Evolutionary conservation across 1,284 basidiomycete genomes (phyloP).

Genomic region (Puccinia brachypodii): DNA sequence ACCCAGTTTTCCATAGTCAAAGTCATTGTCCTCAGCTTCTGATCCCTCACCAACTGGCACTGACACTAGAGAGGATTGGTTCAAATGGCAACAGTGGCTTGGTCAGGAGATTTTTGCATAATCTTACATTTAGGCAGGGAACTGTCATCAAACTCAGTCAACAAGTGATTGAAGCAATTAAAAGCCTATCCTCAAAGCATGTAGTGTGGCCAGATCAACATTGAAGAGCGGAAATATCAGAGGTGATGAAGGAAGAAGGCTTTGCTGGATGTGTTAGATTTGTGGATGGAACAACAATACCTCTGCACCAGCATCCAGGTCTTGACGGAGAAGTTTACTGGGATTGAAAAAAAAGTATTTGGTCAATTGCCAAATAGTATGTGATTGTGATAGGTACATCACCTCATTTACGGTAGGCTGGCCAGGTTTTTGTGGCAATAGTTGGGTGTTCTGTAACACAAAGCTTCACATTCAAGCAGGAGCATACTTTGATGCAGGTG

Average conservation of each 20-base stretch:
- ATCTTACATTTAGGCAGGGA: neutral
- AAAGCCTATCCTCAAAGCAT: neutral
- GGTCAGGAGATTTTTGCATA: neutral
- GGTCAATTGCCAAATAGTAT: neutral
- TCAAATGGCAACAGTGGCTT: neutral
- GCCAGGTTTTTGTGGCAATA: neutral
- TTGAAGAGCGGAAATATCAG: neutral
- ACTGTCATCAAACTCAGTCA: neutral
- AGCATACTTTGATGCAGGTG: too few species aligned
- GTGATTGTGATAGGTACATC: neutral
- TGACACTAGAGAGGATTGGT: neutral
- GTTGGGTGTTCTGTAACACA: too few species aligned
- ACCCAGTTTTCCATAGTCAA: neutral
- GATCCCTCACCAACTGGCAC: neutral
- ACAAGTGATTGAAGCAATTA: neutral
- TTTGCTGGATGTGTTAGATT: neutral
- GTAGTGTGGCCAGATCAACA: neutral
- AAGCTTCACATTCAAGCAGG: too few species aligned
- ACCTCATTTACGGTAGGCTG: neutral
- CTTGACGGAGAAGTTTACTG: neutral
- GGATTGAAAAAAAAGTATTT: neutral
- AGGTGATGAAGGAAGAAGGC: neutral
- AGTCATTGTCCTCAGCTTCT: neutral
- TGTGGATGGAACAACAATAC: neutral
- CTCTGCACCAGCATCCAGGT: neutral